A percentile compares a stretch with the other conserved stretches of the same genome.
These are phyloP conservation scores for Brassica rapa DNA, from an alignment of 345 rosid species.

Conservation along the genomic window DNA sequence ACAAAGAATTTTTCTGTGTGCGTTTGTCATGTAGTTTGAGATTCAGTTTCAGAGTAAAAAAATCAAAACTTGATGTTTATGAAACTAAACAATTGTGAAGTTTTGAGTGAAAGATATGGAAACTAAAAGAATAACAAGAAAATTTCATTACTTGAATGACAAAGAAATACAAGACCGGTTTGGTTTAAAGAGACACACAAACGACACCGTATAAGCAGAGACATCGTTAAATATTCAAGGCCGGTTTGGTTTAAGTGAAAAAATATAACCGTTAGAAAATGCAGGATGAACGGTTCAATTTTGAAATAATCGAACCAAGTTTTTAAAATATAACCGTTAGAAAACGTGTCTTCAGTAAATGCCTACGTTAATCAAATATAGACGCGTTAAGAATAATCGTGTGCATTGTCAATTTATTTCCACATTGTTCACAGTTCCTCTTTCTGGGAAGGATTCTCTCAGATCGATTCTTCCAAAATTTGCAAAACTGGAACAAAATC, in stretches of 20 bases:
- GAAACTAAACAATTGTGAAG: neutral
- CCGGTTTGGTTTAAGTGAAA: neutral
- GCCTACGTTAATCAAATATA: neutral
- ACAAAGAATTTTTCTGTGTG: slow-evolving; percentile 9
- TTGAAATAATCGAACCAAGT: neutral
- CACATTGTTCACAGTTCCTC: neutral
- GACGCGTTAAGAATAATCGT: neutral
- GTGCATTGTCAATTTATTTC: neutral
- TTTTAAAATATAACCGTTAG: neutral
- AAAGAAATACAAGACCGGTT: neutral
- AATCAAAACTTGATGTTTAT: neutral
- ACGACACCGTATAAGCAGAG: neutral
- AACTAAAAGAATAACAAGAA: too few species aligned
- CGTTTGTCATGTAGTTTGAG: neutral
- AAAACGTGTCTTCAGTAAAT: too few species aligned
- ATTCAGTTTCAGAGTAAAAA: neutral
- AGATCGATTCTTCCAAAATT: neutral
- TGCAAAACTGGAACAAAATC: too few species aligned
- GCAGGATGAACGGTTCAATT: neutral
- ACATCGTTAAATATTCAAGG: neutral
- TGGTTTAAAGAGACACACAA: neutral
- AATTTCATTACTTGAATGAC: too few species aligned
- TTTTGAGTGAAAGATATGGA: neutral
- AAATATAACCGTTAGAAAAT: neutral
- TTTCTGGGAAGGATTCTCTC: neutral